Evolutionary conservation across 306 rosid species (phyloP), one percentile per base, ranked within the genome.

Genomic region (Ammopiptanthus mongolicus): DNA sequence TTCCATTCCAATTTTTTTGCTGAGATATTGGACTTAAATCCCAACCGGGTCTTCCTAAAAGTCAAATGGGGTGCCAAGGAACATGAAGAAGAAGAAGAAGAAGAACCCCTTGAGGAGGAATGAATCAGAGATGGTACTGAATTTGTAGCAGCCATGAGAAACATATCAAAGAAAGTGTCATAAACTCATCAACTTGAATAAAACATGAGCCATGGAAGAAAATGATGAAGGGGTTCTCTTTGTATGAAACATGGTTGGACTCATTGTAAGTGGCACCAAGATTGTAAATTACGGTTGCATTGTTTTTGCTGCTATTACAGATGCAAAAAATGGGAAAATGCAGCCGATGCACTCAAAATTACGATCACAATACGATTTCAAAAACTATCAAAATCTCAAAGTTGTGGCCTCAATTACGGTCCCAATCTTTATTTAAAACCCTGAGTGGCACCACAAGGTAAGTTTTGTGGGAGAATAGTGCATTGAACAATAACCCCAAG

Each of bases 111-210:
- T 9, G 73, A 8, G 8, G 77, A 55, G 5, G 74, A 71, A 79
- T 46, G 79, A 1, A 74, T 65, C 2, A 51, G 55, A 70, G 36
- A 25, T 47, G 53, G 78, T 28, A 78, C 53, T 46, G 88, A 48
- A 46, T 31, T 69, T 34, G 61, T 15, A 12, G 85, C 34, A 28
- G 89, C 93, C 96, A 88, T 88, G 72, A 5, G 3, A 39, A 69
- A 33, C 1, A 29, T 3, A 5, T 5, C 18, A 9, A 8, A 14
- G 5, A 21, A 34, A 33, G 17, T 3, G n/a, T 63, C 13, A 74
- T 19, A 78, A 66, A 51, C 1, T 64, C 63, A 58, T 44, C 11
- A 50, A 76, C 5, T 34, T 36, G n/a, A 5, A 41, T n/a, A 39
- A 3, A 47, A 39, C 0, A 23, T 6, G 31, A 8, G 56, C 33